Base-by-base conservation (phyloP, 1,139 yeast genomes). In the Hansenula lynferdii region DNA sequence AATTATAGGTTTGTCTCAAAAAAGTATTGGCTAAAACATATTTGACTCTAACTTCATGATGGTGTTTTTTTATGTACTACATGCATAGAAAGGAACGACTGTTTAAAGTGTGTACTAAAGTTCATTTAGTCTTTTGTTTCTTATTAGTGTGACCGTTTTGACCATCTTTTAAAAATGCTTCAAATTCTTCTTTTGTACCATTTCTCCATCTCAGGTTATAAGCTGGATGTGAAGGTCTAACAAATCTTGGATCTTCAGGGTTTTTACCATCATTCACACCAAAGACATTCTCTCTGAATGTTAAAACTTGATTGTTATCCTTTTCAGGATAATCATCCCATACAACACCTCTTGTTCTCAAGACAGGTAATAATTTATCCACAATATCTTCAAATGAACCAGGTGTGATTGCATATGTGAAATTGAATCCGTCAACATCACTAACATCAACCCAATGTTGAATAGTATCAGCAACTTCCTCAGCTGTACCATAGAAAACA, bases 401-500 rank as follows among this genome's bases (percentile, higher is more conserved):
- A 5, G 66, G 66, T 6, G 54, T 37, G 2, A 53, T 41, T 5
- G 62, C 57, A 38, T 59, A 57, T 5, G 60, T 54, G 30, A 61
- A 48, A 36, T 61, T 61, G 46, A 61, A 61, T 8, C 66, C 66
- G 41, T 61, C 66, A 19, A 61, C 53, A 29, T 56, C 64, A 16
- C 59, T 50, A 11, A 54, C 43, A n/a, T 58, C 59, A 8, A 58
- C 59, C 65, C 65, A 61, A 22, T 47, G 45, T 31, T 60, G 57
- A 22, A 61, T 44, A 17, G 51, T 49, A 30, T 60, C 57, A 3
- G 64, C 64, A 11, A 60, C 61, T 22, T 54, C 56, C 14, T 46
- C 39, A 2, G 60, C 51, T 2, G 63, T 52, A 1, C 66, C 65
- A 27, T 54, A 25, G 31, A 58, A 40, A 6, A 56, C 49, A 6